Conservation (phyloP, 2,329 filamentous ascomycete genomes). For the Eutypella sp. region DNA sequence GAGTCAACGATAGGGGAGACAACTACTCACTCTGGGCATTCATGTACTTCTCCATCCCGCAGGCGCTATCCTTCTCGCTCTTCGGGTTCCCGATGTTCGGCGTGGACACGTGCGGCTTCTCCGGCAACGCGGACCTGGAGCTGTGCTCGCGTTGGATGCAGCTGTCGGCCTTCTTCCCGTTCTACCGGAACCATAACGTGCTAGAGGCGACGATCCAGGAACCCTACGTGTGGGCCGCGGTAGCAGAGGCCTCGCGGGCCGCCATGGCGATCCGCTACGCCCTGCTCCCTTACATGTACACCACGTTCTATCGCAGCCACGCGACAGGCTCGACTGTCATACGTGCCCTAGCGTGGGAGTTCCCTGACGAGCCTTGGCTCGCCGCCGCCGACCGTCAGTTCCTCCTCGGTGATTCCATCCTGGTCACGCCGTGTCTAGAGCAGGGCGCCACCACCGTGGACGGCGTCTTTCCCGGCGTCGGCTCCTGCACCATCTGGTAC, state of each 20-base stretch:
- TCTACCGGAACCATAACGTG: conserved; percentile 72
- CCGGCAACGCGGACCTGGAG: conserved; percentile 61
- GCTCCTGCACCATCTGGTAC: conserved; percentile 61
- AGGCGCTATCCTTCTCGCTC: conserved; percentile 69
- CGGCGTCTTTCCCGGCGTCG: conserved; percentile 65
- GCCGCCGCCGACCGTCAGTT: conserved; percentile 67
- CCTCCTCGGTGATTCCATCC: conserved; percentile 59
- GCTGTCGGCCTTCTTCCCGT: conserved; percentile 68
- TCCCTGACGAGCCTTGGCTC: conserved; percentile 64
- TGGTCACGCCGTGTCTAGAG: conserved; percentile 64
- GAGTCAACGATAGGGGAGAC: conserved; percentile 48
- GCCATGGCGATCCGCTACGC: conserved; percentile 69
- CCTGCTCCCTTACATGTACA: conserved; percentile 72
- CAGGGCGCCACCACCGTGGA: conserved; percentile 57
- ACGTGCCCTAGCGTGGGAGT: conserved; percentile 70
- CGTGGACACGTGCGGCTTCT: conserved; percentile 66
- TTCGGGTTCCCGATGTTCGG: conserved; percentile 77
- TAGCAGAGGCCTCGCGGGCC: conserved; percentile 56
- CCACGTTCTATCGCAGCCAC: conserved; percentile 63
- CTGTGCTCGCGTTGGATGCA: conserved; percentile 73
- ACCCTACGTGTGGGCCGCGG: conserved; percentile 64
- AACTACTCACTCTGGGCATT: conserved; percentile 66
- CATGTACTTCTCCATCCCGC: conserved; percentile 73
- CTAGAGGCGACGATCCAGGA: conserved; percentile 60
- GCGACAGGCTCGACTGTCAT: conserved; percentile 64